Evolutionary conservation across 176 grass and related monocot genomes (phyloP), one percentile per base, ranked within the genome.

Genomic region (Coix lacrymajobi): DNA sequence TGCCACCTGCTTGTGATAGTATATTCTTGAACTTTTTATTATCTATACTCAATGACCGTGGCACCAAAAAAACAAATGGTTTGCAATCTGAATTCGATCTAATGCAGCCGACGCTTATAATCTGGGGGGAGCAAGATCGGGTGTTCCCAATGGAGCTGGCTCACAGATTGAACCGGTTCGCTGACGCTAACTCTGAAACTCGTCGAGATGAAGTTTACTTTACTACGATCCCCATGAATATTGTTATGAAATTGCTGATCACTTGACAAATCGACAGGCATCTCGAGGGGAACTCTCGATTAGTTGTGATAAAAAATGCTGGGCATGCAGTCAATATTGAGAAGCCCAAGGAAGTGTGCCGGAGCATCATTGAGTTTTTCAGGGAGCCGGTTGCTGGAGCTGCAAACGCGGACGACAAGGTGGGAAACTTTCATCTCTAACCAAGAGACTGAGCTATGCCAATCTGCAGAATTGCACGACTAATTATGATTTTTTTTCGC

Each of bases 241-340:
- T 56, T 31, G 36, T 28, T 62, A 40, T 12, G 0, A 19, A 62
- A 66, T 26, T 17, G 11, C 73, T 20, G 12, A 51, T 11, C 41
- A 49, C 30, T 70, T 68, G 63, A 75, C 45, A 67, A 75, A 62
- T 82, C 62, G 52, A n/a, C 92, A 99, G 96, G 77, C 93, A 94
- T 93, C 89, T 99, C 12, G 77, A 51, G 15, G 96, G 89, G 7
- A 92, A 85, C 54, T 88, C 91, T 65, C 85, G 89, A 19, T 66
- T 99, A 79, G 87, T 87, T 70, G 86, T 92, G 33, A 90, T 96
- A 77, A 90, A 62, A 30, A 90, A 93, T 52, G 93, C 96, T 67
- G 93, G 96, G 22, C 96, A 99, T 46, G 96, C 93, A n/a, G 89
- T 96, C 52, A 99, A 96, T 54, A 93, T 99, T 54, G 96, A 99